A percentile compares a stretch with the other conserved stretches of the same genome.
phyloP scores from a whole-genome alignment of 768 basidiomycete genomes.

The Amanita subjunquillea region DNA sequence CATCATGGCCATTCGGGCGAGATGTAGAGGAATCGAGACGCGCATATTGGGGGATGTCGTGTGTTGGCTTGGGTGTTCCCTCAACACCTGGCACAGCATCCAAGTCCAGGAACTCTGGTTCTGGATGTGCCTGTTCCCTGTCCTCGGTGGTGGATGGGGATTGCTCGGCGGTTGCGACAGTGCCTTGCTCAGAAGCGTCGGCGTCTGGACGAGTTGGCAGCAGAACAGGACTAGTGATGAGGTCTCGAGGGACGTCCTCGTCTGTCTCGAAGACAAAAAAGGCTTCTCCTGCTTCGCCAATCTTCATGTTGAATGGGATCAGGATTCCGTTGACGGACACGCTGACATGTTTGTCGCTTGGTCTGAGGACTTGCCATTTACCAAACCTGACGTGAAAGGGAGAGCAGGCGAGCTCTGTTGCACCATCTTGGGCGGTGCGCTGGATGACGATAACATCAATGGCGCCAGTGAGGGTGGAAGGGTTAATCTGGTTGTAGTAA shows the following conservation, averaged over 20 bases:
- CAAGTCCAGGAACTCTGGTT: constrained; percentile 83
- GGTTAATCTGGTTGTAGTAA: constrained; percentile 88
- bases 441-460: constrained; percentile 98
- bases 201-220: constrained; percentile 46
- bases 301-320: constrained; percentile 96
- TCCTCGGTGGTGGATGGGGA: background rate
- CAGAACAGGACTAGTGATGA: constrained; percentile 89
- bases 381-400: constrained; percentile 98
- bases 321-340: constrained; percentile 78
- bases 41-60: constrained; percentile 15
- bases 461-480: constrained; percentile 93
- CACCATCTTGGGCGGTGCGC: constrained; percentile 52
- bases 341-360: constrained; percentile 94
- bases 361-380: constrained; percentile 90
- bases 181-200: constrained; percentile 12
- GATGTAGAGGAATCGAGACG: background rate
- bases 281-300: constrained; percentile 96
- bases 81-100: constrained; percentile 34
- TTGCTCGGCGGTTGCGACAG: constrained; percentile 6
- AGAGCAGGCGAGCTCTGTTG: constrained; percentile 71
- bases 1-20: background rate
- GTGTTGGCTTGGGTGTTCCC: constrained; percentile 22
- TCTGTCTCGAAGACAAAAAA: constrained; percentile 99
- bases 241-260: constrained; percentile 84
- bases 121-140: constrained; percentile 16